Evolutionary conservation across 805 yeast species (phyloP), one percentile per base, ranked within the genome.

Genomic region (Kuraishia ogatae): DNA sequence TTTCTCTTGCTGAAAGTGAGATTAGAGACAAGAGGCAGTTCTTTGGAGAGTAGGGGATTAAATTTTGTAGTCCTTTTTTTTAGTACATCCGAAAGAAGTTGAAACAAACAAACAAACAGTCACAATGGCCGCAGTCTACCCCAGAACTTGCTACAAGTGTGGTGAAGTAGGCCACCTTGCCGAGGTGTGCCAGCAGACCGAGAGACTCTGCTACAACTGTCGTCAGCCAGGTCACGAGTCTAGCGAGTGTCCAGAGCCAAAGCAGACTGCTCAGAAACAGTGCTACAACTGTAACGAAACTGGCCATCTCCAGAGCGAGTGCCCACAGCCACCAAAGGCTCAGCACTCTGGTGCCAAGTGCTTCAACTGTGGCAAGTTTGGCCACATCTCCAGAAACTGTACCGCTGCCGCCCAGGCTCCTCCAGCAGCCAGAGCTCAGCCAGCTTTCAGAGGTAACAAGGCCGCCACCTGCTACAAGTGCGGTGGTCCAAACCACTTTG

Each of bases 91-190:
- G 39, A 26, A 29, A n/a, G 52, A 48, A 15, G 19, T 57, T 20
- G 26, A 47, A 48, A 51, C 47, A 13, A 39, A 53, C 19, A 20
- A 48, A n/a, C 21, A 49, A 48, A 39, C 35, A 29, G 21, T 47
- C 35, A 63, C 57, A 60, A 64, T 68, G 62, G 66, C 68, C 51
- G 64, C 62, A 55, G 68, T 68, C 28, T 57, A 52, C 64, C 74
- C 74, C 62, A 88, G 86, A 81, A 85, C 93, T 60, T 88, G 96
- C 78, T 88, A 82, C 80, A 89, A 89, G 71, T 89, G 97, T 76
- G 97, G 97, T 67, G 89, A 88, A 75, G 80, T 86, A 63, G 96
- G 96, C 61, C 96, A 89, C 77, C 78, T 88, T 68, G 96, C 96
- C 63, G 94, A 87, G 68, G 86, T 82, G 68, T 91, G 97, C 76